phyloP scores from a whole-genome alignment of 306 rosid species.

The Prinsepia uniflora region DNA sequence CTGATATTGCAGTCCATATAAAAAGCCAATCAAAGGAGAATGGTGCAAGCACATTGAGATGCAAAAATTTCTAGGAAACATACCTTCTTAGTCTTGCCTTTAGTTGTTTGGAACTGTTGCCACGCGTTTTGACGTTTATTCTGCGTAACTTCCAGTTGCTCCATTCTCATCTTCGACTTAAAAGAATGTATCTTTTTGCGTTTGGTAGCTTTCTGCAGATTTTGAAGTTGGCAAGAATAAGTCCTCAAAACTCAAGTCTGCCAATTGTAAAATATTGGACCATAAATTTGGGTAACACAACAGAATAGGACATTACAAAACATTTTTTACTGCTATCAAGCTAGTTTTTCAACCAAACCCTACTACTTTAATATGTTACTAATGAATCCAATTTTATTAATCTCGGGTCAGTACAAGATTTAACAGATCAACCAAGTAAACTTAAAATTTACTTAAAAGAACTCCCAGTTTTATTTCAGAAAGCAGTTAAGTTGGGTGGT shows the following conservation, averaged over 20 bases:
- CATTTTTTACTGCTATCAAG: constrained; percentile 7
- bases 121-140: constrained; percentile 98
- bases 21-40: neutral
- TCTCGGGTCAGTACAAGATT: neutral
- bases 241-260: neutral
- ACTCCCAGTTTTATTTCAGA: neutral
- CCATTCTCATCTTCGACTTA: constrained; percentile 95
- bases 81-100: constrained; percentile 97
- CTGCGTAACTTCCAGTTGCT: constrained; percentile 94
- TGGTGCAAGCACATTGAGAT: constrained; percentile 1
- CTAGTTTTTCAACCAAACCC: constrained; percentile 1
- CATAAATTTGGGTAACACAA: constrained; percentile 9
- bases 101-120: constrained; percentile 95
- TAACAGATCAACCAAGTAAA: too few species aligned
- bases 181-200: constrained; percentile 95
- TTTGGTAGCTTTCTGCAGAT: constrained; percentile 69
- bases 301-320: neutral
- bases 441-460: neutral
- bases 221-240: constrained; percentile 21
- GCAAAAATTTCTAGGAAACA: constrained; percentile 1
- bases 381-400: neutral
- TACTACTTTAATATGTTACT: neutral
- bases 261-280: neutral
- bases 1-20: neutral
- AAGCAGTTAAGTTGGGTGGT: neutral